Base-by-base conservation (phyloP, 495 filamentous ascomycete genomes). In the Aspergillus saccharolyticus region DNA sequence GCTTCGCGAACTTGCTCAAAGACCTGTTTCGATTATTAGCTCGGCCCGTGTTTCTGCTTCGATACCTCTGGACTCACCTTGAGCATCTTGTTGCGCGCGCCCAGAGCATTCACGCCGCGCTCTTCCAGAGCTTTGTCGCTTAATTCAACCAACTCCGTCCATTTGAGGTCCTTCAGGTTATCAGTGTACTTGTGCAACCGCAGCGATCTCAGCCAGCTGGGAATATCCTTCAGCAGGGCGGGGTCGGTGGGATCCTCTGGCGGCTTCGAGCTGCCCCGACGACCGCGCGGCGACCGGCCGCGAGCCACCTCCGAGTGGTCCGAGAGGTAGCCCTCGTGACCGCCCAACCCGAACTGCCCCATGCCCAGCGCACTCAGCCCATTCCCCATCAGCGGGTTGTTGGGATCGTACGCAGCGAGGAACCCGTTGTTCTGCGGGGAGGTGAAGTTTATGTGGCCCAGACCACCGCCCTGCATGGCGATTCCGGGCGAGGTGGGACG, bases 101-200 rank as follows among this genome's bases (percentile, higher is more conserved):
- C 94, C 58, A 97, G 80, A 44, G 94, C 94, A 70, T 96, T 97
- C 30, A 98, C 94, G 48, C 94, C 94, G 53, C 90, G 85, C 12
- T 91, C 88, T 72, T 97, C 93, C 63, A 98, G 78, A 54, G 89
- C 91, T 72, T 91, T 92, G 67, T 98, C 95, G 69, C 96, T 89
- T 57, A 98, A 78, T 71, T 91, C 88, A 61, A 98, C 75, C 64
- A 98, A 66, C 16, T 98, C 93, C n/a, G 83, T 88, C 94, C 94
- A 98, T 62, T 93, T 90, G 71, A 97, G 81, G 69, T 96, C 91
- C 74, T 97, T 98, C 64, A 98, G 75, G 67, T 97, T 92, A 61
- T 98, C 94, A 39, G 94, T 98, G 73, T 98, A 98, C 77, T 98
- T 98, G 77, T 98, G 94, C 63, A 98, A 78, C 57, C 94, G 85